A percentile compares a stretch with the other conserved stretches of the same genome.
These are phyloP conservation scores for Euphorbia schlechtendalii DNA, from an alignment of 441 rosid species.

Conservation along the genomic window DNA sequence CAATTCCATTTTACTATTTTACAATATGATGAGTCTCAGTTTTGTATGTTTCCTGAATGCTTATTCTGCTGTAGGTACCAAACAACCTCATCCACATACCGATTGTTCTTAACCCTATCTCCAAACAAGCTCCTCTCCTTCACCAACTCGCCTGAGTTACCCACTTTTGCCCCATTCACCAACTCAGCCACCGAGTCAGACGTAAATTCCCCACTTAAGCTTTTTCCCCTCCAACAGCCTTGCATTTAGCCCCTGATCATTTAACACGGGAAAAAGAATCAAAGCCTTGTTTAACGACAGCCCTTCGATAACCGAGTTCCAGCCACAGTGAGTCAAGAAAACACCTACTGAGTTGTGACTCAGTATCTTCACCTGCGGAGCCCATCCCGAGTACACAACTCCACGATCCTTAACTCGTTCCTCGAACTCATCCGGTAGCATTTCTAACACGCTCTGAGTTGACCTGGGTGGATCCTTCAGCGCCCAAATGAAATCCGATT, in stretches of 20 bases:
- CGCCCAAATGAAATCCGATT: constrained; percentile 53
- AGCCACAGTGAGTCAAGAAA: constrained; percentile 70
- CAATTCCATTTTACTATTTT: too few species aligned
- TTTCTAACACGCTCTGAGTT: constrained; percentile 14
- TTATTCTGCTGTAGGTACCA: constrained; percentile 14
- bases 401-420: constrained; percentile 22
- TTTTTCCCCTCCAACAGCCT: constrained; percentile 40
- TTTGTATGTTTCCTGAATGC: too few species aligned
- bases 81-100: constrained; percentile 18
- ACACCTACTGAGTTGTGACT: constrained; percentile 58
- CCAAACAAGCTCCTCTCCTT: constrained; percentile 28
- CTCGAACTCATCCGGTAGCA: constrained; percentile 20
- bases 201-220: constrained; percentile 51
- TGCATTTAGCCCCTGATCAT: constrained; percentile 62
- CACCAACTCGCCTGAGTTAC: constrained; percentile 29
- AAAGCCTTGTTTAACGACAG: constrained; percentile 27
- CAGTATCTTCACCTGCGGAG: constrained; percentile 53
- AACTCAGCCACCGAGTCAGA: constrained; percentile 40
- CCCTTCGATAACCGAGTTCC: constrained; percentile 56
- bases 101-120: constrained; percentile 22
- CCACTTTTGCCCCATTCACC: constrained; percentile 32
- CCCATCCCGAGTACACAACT: constrained; percentile 34
- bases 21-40: too few species aligned
- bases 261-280: constrained; percentile 37
- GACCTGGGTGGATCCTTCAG: constrained; percentile 33